Evolutionary conservation across 139 green algal species (phyloP).

Genomic region (Asterochloris sp.): DNA sequence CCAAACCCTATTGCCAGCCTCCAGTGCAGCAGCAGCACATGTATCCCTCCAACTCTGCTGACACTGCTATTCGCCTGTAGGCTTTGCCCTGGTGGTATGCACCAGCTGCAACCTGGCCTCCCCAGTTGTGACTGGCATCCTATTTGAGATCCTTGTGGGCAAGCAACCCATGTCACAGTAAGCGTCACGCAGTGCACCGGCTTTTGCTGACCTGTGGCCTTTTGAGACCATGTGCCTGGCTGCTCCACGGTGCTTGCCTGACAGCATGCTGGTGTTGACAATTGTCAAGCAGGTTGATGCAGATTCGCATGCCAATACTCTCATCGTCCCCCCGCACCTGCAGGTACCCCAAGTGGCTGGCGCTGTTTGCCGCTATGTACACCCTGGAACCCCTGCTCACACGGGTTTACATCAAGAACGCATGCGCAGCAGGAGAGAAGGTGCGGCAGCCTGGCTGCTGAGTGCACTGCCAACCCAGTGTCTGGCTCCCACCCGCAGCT

Average conservation of each 20-base stretch:
- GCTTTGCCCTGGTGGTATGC: slow-evolving; percentile 55
- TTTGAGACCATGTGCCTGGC: no score
- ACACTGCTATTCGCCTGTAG: slow-evolving; percentile 15
- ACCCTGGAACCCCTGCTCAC: slow-evolving; percentile 78
- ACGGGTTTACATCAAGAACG: slow-evolving; percentile 78
- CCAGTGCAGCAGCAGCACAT: no score
- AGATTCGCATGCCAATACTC: not conserved
- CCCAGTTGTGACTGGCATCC: slow-evolving; percentile 73
- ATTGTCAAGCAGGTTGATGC: no score
- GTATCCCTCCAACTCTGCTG: not conserved
- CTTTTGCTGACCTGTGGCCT: no score
- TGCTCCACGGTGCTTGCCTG: not conserved
- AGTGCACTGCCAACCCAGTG: not conserved
- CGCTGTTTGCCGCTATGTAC: slow-evolving; percentile 63
- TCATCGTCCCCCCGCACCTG: not conserved
- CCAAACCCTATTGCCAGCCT: no score
- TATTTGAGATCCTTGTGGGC: slow-evolving; percentile 79
- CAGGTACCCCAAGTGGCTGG: slow-evolving; percentile 52
- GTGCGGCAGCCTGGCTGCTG: not conserved
- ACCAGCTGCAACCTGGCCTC: slow-evolving; percentile 77
- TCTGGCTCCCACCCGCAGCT: not conserved
- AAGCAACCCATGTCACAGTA: slow-evolving; percentile 54
- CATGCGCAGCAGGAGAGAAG: slow-evolving; percentile 70
- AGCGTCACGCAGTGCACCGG: not conserved
- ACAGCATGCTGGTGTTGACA: no score